Percentiles rank a stretch among this genome's conserved stretches.
These are phyloP conservation scores for Lodderomyces pseudojiufengensis DNA, from an alignment of 1,139 yeast species.

Conservation along the genomic window DNA sequence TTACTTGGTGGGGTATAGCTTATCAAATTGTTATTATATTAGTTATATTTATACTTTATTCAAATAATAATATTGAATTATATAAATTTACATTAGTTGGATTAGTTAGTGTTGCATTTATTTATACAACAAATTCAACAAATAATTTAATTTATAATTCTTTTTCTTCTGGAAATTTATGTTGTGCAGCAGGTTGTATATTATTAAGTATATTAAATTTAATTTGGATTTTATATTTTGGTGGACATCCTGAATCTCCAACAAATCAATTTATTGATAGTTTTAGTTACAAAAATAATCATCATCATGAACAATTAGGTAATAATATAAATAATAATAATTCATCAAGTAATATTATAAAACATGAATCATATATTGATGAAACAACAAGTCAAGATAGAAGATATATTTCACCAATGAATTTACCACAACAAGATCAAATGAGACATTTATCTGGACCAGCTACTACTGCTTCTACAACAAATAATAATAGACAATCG, in stretches of 20 bases:
- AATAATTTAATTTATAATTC: slow-evolving; percentile 72
- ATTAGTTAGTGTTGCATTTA: slow-evolving; percentile 60
- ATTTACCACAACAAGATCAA: slow-evolving; percentile 15
- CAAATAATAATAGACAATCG: background rate
- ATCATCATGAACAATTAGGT: slow-evolving; percentile 19
- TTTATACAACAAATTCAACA: slow-evolving; percentile 80
- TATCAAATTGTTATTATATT: slow-evolving; percentile 64
- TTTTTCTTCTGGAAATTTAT: slow-evolving; percentile 60
- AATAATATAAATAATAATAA: background rate
- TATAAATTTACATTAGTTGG: slow-evolving; percentile 65
- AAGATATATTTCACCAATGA: slow-evolving; percentile 22
- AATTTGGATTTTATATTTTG: slow-evolving; percentile 83
- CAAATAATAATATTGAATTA: slow-evolving; percentile 64
- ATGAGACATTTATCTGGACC: slow-evolving; percentile 7
- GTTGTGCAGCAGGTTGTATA: slow-evolving; percentile 92
- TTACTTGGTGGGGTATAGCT: slow-evolving; percentile 98
- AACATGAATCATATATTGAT: slow-evolving; percentile 18
- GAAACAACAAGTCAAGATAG: slow-evolving; percentile 22
- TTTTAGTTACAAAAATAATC: slow-evolving; percentile 40
- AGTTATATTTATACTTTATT: slow-evolving; percentile 56
- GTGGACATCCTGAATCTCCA: slow-evolving; percentile 76
- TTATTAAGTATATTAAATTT: slow-evolving; percentile 75
- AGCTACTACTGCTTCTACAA: slow-evolving; percentile 13
- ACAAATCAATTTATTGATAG: slow-evolving; percentile 83
- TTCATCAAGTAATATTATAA: slow-evolving; percentile 6